phyloP scores from a whole-genome alignment of 192 early-diverging fungal species.

The Podila epigama region DNA sequence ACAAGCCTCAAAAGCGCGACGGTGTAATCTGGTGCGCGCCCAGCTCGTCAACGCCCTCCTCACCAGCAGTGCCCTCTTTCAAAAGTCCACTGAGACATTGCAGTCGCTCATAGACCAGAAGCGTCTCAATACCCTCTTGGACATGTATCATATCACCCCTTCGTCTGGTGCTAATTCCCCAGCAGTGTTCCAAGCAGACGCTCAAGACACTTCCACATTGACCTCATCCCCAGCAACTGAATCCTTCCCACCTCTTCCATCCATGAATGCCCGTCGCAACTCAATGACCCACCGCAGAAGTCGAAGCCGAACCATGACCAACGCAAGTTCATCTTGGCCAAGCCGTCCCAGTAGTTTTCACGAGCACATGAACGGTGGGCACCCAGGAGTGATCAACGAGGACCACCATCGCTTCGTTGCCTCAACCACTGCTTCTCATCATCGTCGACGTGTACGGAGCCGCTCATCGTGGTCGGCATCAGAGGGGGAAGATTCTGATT shows the following conservation, averaged over 20 bases:
- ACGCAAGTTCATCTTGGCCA: conserved; percentile 14
- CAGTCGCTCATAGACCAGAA: conserved; percentile 50
- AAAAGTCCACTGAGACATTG: conserved; percentile 56
- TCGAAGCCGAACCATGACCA: conserved; percentile 2
- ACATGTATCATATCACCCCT: conserved; percentile 60
- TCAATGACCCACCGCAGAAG: conserved; percentile 21
- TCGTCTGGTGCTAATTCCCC: conserved; percentile 32
- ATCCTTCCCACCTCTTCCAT: conserved; percentile 13
- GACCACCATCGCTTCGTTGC: conserved; percentile 1
- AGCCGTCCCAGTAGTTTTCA: conserved; percentile 35
- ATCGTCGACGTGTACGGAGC: conserved; percentile 10
- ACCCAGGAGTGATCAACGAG: neutral
- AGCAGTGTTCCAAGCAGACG: neutral
- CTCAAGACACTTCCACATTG: conserved; percentile 6
- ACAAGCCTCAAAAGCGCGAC: conserved; percentile 57
- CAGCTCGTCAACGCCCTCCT: conserved; percentile 50
- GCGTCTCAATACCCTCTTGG: conserved; percentile 51
- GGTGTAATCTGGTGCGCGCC: conserved; percentile 57
- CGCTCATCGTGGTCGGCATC: conserved; percentile 48
- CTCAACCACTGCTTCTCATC: neutral
- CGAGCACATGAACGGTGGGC: conserved; percentile 5
- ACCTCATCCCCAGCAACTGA: conserved; percentile 34
- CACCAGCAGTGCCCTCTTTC: conserved; percentile 54
- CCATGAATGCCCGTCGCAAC: conserved; percentile 21
- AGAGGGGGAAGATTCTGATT: conserved; percentile 43